phyloP scores from a whole-genome alignment of 1,284 basidiomycete genomes.

The Meripilus lineatus region DNA sequence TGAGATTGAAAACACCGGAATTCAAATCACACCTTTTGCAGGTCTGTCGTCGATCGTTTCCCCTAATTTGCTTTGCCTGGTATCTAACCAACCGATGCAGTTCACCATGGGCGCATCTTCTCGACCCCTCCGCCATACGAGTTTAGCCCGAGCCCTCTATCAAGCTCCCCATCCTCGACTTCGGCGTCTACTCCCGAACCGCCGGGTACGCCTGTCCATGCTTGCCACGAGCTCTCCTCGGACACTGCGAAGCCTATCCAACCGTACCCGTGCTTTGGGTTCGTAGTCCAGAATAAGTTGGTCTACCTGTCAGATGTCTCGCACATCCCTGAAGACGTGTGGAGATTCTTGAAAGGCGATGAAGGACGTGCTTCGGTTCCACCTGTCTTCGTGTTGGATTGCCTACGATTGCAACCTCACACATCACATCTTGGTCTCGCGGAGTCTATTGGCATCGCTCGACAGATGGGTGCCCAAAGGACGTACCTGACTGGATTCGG shows the following conservation, averaged over 20 bases:
- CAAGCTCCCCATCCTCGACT: constrained; percentile 24
- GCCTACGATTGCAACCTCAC: constrained; percentile 55
- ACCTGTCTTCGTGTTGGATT: constrained; percentile 66
- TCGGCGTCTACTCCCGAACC: constrained; percentile 41
- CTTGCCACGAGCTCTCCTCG: constrained; percentile 9
- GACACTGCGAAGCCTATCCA: constrained; percentile 31
- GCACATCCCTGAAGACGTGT: constrained; percentile 63
- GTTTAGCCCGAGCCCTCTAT: constrained; percentile 37
- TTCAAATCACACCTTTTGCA: constrained; percentile 61
- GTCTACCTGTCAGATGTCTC: constrained; percentile 77
- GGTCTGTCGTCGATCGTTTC: too few relatives aligned
- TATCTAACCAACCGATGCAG: too few relatives aligned
- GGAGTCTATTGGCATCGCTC: constrained; percentile 49
- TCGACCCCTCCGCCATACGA: constrained; percentile 33
- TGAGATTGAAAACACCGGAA: constrained; percentile 57
- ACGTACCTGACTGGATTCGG: constrained; percentile 73
- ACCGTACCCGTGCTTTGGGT: constrained; percentile 73
- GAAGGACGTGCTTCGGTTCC: constrained; percentile 23
- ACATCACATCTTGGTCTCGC: constrained; percentile 70
- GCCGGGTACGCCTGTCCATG: constrained; percentile 19
- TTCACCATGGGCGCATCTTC: constrained; percentile 65
- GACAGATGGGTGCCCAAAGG: constrained; percentile 47
- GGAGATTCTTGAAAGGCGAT: constrained; percentile 44
- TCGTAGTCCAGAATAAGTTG: constrained; percentile 59
- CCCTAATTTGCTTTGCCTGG: too few relatives aligned